Conservation (phyloP, 192 early-diverging fungal species). For the Podila minutissima region DNA sequence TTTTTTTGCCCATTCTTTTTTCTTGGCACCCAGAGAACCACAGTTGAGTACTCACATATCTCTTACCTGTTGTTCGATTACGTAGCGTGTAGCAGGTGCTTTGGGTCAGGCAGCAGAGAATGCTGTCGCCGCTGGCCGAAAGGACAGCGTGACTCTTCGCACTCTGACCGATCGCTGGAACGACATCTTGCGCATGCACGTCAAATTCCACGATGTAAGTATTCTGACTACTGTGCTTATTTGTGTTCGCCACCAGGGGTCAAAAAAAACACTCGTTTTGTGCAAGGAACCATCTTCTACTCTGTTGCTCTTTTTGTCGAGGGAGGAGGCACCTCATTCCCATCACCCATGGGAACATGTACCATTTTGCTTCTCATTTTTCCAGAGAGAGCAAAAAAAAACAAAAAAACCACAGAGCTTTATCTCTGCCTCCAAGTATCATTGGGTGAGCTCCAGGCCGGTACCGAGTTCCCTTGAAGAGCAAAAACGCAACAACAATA, state of each 20-base stretch:
- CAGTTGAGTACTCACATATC: no score
- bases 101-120: conserved; percentile 12
- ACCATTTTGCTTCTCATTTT: no score
- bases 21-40: not conserved
- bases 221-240: not conserved
- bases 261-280: not conserved
- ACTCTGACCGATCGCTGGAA: conserved; percentile 22
- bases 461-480: no score
- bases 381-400: no score
- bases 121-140: conserved; percentile 8
- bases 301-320: not conserved
- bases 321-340: no score
- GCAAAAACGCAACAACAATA: no score
- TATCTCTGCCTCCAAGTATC: no score
- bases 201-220: conserved; percentile 44
- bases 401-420: no score
- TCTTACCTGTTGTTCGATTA: not conserved
- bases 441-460: no score
- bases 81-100: conserved; percentile 21
- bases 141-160: conserved; percentile 28
- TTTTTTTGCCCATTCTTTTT: not conserved
- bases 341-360: no score
- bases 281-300: no score
- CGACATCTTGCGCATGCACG: conserved; percentile 18
- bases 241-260: not conserved